Conservation (phyloP, 1,139 yeast genomes). For the Starmera stellimalicola region DNA sequence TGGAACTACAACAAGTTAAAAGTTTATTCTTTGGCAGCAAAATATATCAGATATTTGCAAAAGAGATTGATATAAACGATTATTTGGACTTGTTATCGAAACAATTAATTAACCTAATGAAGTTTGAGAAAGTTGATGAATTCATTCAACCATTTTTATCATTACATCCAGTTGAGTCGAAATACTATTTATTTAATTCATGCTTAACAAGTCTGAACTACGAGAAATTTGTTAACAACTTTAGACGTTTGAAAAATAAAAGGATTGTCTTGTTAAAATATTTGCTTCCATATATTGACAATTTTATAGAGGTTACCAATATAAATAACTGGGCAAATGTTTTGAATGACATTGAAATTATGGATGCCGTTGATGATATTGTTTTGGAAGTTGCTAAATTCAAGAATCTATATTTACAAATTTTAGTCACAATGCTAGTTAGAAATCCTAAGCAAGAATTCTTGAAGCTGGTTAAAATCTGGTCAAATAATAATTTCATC, state of each 20-base stretch:
- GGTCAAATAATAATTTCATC: constrained; percentile 18
- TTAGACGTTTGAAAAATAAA: constrained; percentile 15
- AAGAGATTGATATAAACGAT: constrained; percentile 15
- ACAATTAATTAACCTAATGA: constrained; percentile 20
- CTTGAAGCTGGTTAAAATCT: constrained; percentile 7
- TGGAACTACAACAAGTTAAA: constrained; percentile 16
- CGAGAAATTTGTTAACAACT: constrained; percentile 6
- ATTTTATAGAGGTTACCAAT: constrained; percentile 9
- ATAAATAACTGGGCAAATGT: constrained; percentile 13
- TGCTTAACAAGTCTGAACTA: constrained; percentile 11
- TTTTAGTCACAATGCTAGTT: constrained; percentile 12
- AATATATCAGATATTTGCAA: constrained; percentile 21
- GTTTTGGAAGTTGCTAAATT: constrained; percentile 10
- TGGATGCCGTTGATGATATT: constrained; percentile 9
- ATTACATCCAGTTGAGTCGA: constrained; percentile 22
- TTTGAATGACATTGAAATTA: constrained; percentile 10
- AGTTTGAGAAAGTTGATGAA: constrained; percentile 7
- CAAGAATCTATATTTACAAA: constrained; percentile 15
- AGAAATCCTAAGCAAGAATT: constrained; percentile 1
- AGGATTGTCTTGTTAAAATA: constrained; percentile 16
- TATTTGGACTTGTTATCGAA: constrained; percentile 17
- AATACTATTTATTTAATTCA: constrained; percentile 15
- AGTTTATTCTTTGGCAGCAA: constrained; percentile 27
- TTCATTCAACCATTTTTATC: constrained; percentile 18
- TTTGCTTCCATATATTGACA: constrained; percentile 19